These are phyloP conservation scores for Sergeia podlipaevii DNA, from an alignment of 208 protist species.

Conservation along the genomic window DNA sequence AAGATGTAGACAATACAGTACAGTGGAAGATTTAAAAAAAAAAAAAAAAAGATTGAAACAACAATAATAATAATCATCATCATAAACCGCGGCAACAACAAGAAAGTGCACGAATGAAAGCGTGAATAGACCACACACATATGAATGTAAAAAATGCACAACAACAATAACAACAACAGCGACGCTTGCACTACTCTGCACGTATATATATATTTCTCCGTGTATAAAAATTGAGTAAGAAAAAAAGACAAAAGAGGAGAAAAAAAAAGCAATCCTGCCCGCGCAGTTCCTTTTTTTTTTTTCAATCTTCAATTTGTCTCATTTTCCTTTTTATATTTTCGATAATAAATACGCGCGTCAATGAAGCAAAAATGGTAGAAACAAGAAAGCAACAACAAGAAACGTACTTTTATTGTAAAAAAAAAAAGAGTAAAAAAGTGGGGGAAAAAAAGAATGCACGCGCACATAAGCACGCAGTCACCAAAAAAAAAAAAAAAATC, in stretches of 20 bases:
- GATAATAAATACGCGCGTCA: no score
- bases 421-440: no score
- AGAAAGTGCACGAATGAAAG: not conserved
- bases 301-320: no score
- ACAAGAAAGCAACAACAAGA: conserved; percentile 12
- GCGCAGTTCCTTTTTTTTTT: no score
- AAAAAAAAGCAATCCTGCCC: no score
- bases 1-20: no score
- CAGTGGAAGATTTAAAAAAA: no score
- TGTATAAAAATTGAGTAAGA: conserved; percentile 8
- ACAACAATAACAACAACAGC: not conserved
- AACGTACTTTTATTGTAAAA: conserved; percentile 8
- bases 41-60: conserved; percentile 7
- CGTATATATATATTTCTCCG: conserved; percentile 7
- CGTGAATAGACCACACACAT: not conserved
- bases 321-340: no score
- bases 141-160: conserved; percentile 1
- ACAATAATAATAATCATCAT: conserved; percentile 7
- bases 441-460: no score
- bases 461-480: no score
- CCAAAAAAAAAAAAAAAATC: no score
- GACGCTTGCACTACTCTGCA: no score
- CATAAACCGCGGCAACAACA: conserved; percentile 1
- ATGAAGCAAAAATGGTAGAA: conserved; percentile 5
- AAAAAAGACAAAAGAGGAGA: conserved; percentile 12